phyloP scores from a whole-genome alignment of 148 eudicot species.

The Amaranthus cruentus region DNA sequence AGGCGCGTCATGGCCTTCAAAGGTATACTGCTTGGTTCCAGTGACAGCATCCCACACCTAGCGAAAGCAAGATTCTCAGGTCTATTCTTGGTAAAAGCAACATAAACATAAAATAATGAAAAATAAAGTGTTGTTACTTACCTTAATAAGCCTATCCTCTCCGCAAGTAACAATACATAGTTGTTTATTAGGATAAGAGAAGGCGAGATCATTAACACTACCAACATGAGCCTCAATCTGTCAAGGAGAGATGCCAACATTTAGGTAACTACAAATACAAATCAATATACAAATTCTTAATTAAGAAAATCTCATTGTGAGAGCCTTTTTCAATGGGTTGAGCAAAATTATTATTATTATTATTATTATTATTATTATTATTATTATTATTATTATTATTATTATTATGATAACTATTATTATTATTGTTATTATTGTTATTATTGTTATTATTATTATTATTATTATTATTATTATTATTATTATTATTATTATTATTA shows the following conservation, averaged over 20 bases:
- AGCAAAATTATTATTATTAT: too few species aligned
- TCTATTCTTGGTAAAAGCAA: conserved; percentile 3
- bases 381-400: too few species aligned
- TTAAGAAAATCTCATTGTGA: too few species aligned
- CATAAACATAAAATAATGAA: conserved; percentile 4
- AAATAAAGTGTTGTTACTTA: conserved; percentile 8
- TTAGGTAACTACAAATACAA: not conserved
- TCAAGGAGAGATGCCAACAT: conserved; percentile 7
- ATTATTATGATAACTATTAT: too few species aligned
- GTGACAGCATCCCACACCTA: conserved; percentile 86
- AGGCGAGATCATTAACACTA: conserved; percentile 87
- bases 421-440: too few species aligned
- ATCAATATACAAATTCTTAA: too few species aligned
- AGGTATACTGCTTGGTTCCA: conserved; percentile 55
- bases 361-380: too few species aligned
- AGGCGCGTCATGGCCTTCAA: conserved; percentile 88
- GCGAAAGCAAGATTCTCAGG: conserved; percentile 17
- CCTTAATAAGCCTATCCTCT: conserved; percentile 91
- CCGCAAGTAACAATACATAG: conserved; percentile 86
- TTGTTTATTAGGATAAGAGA: conserved; percentile 72
- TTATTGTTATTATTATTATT: too few species aligned
- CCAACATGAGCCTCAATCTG: conserved; percentile 96
- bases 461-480: too few species aligned
- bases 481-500: too few species aligned
- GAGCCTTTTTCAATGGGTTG: too few species aligned